Evolutionary conservation across 768 basidiomycete genomes (phyloP).

Genomic region (Boletus subcaerulescens): DNA sequence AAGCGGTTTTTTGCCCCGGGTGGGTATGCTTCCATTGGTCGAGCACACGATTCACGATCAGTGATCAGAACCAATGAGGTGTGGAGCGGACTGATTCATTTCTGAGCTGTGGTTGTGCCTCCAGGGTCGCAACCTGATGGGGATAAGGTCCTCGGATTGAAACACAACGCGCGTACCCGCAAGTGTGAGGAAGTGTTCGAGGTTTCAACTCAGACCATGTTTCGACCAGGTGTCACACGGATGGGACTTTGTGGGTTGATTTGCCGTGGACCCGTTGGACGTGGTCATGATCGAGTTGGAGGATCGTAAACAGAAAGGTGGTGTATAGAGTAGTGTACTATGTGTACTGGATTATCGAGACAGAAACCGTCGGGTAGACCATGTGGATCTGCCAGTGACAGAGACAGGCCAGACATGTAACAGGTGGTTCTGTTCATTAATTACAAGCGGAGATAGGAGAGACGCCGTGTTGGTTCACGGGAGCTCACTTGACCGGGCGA

Average conservation of each 20-base stretch:
- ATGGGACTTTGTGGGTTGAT: background rate
- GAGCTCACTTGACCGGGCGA: constrained; percentile 3
- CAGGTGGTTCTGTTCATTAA: too few relatives aligned
- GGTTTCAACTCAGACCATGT: constrained; percentile 7
- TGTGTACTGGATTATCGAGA: too few relatives aligned
- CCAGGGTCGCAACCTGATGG: background rate
- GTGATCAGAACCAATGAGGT: constrained; percentile 2
- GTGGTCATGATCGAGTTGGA: background rate
- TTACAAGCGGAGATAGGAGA: background rate
- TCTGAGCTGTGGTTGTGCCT: background rate
- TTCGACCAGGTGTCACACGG: background rate
- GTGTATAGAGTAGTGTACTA: too few relatives aligned
- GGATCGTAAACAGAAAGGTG: constrained; percentile 15
- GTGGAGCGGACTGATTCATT: constrained; percentile 7
- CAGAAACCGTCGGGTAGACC: too few relatives aligned
- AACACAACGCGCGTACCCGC: constrained; percentile 3
- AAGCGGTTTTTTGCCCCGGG: background rate
- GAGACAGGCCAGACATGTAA: too few relatives aligned
- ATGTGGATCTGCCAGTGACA: too few relatives aligned
- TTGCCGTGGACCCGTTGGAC: background rate
- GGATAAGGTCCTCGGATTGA: constrained; percentile 18
- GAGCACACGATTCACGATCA: constrained; percentile 16
- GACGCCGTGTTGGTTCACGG: constrained; percentile 1
- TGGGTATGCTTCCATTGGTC: constrained; percentile 2
- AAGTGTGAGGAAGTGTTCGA: background rate